These are phyloP conservation scores for Xerocomus potaroensis DNA, from an alignment of 768 basidiomycete species.

Conservation along the genomic window DNA sequence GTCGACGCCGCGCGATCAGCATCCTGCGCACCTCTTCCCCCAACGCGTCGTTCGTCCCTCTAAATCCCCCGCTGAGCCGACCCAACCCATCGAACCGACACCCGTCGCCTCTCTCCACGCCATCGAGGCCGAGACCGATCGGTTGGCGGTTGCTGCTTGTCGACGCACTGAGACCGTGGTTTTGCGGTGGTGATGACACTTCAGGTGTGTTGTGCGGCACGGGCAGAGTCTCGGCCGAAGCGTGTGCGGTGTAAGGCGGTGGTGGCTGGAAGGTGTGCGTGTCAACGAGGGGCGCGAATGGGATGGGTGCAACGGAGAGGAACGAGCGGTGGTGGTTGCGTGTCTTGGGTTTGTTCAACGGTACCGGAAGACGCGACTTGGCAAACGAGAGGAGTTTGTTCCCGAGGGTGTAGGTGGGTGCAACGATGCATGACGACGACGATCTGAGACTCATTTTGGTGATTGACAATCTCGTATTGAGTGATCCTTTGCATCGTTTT, in stretches of 20 bases:
- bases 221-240: conserved; percentile 6
- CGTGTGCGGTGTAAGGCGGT: conserved; percentile 17
- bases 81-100: conserved; percentile 27
- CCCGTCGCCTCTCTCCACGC: conserved; percentile 24
- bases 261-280: conserved; percentile 24
- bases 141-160: not conserved
- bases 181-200: not conserved
- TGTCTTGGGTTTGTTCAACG: conserved; percentile 16
- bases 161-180: not conserved
- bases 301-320: conserved; percentile 13
- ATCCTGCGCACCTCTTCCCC: conserved; percentile 19
- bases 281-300: conserved; percentile 28
- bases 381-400: conserved; percentile 17
- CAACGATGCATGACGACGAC: not conserved
- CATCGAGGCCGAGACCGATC: conserved; percentile 26
- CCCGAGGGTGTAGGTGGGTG: conserved; percentile 6
- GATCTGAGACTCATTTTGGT: not conserved
- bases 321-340: conserved; percentile 12
- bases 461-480: not conserved
- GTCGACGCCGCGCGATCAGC: conserved; percentile 21
- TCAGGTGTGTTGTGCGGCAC: conserved; percentile 30
- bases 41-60: conserved; percentile 8
- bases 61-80: conserved; percentile 26
- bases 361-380: conserved; percentile 22
- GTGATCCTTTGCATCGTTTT: not conserved